Base-by-base conservation (phyloP, 75 land plant species). In the Adiantum capillusveneris region DNA sequence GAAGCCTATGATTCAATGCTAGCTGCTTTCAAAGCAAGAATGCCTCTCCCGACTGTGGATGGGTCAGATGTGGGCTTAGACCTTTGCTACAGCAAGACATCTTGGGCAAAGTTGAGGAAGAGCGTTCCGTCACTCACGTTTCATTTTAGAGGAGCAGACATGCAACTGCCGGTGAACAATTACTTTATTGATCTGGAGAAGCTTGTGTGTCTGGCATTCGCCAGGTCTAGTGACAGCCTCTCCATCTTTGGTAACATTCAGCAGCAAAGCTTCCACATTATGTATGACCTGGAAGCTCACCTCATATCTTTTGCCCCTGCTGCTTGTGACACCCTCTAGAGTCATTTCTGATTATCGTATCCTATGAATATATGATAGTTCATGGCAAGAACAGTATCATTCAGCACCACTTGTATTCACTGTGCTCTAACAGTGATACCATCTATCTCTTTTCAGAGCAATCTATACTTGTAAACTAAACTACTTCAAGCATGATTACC, bases 261-360 rank as follows among this genome's bases (percentile, higher is more conserved):
- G 49, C 74, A 71, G 31, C 74, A 71, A 44, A 65, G 64, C 52
- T 71, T 71, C 53, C 63, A 50, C 31, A 42, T 71, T 51, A 24
- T 71, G 0, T 59, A 43, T 22, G 68, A 71, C 42, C 56, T 65
- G 11, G 65, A 28, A 34, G 31, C 36, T 27, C n/a, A 50, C 9
- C 71, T 44, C 18, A 28, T 68, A 12, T 65, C 65, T 51, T 67
- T 67, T 52, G 30, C 44, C 24, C 39, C 69, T 29, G 53, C 53
- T 51, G 24, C 42, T 21, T 65, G 65, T 31, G 65, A 63, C 1
- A 22, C 65, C 2, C 29, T 63, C 36, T 34, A 34, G 37, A n/a
- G n/a, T n/a, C n/a, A n/a, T n/a, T n/a, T n/a, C n/a, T n/a, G n/a
- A n/a, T n/a, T n/a, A n/a, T n/a, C n/a, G n/a, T n/a, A n/a, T n/a